phyloP scores from a whole-genome alignment of 495 filamentous ascomycete species.

The Penicillium flavigenum region DNA sequence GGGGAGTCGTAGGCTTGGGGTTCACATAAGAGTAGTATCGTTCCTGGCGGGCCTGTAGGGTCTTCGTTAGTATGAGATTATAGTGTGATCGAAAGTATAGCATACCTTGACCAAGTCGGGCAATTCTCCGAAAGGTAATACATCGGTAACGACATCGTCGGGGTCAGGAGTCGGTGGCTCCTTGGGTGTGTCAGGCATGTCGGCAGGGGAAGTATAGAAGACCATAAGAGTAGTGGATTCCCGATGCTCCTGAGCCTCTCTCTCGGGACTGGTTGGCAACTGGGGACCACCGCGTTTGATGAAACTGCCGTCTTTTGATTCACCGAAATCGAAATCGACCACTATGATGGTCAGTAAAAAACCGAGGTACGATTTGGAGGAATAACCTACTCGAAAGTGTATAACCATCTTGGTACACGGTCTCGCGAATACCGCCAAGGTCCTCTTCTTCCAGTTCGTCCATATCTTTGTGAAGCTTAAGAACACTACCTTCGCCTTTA shows the following conservation, averaged over 20 bases:
- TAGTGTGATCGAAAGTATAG: conserved; percentile 2
- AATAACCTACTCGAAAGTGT: conserved; percentile 40
- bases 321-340: conserved; percentile 58
- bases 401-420: conserved; percentile 45
- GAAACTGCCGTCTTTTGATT: conserved; percentile 51
- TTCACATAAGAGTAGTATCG: conserved; percentile 44
- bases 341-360: conserved; percentile 31
- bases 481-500: conserved; percentile 73
- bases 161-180: conserved; percentile 59
- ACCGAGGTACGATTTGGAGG: background rate
- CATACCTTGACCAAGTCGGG: conserved; percentile 49
- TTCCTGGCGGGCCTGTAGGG: conserved; percentile 43
- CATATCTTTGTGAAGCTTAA: conserved; percentile 68
- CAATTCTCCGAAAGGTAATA: conserved; percentile 49
- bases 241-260: conserved; percentile 64
- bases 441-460: conserved; percentile 69
- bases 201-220: conserved; percentile 68
- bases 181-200: conserved; percentile 74
- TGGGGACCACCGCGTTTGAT: conserved; percentile 63
- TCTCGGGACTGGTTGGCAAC: conserved; percentile 61
- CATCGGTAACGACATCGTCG: conserved; percentile 35
- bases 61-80: conserved; percentile 7
- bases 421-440: conserved; percentile 50
- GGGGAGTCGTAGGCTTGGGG: conserved; percentile 33
- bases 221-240: conserved; percentile 82